Percentiles rank a stretch among this genome's conserved stretches.
Conservation (phyloP, 2,329 filamentous ascomycete species). For the Beauveria bassiana region DNA sequence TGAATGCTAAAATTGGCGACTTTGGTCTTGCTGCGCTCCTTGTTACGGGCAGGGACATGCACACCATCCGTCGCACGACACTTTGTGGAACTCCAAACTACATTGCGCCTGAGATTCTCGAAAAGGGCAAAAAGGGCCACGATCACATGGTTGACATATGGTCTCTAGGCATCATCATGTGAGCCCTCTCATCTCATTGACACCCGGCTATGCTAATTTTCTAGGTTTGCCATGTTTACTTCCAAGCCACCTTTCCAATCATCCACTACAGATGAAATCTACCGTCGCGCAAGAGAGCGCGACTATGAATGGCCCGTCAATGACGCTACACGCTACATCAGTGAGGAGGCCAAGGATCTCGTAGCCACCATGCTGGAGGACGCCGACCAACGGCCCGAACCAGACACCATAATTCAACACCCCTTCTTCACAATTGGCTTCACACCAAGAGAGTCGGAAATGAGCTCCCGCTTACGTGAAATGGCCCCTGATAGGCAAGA, state of each 20-base stretch:
- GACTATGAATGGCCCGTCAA: slow-evolving; percentile 76
- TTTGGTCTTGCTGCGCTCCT: slow-evolving; percentile 91
- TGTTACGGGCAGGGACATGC: slow-evolving; percentile 84
- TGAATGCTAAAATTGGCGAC: slow-evolving; percentile 98
- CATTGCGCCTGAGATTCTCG: slow-evolving; percentile 91
- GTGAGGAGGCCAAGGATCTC: slow-evolving; percentile 66
- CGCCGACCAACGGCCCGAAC: slow-evolving; percentile 65
- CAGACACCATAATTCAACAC: slow-evolving; percentile 72
- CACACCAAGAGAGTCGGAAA: slow-evolving; percentile 56
- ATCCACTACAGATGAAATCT: slow-evolving; percentile 78
- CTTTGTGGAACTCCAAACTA: slow-evolving; percentile 98
- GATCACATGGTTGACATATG: slow-evolving; percentile 98
- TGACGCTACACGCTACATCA: slow-evolving; percentile 61
- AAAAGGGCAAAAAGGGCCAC: slow-evolving; percentile 89
- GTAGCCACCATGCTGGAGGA: slow-evolving; percentile 70
- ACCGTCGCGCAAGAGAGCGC: slow-evolving; percentile 59
- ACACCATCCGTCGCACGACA: slow-evolving; percentile 76
- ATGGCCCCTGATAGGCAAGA: slow-evolving; percentile 47
- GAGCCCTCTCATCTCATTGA: slow-evolving; percentile 25
- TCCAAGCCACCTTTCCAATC: slow-evolving; percentile 97
- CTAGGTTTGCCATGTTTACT: slow-evolving; percentile 87
- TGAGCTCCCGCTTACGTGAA: slow-evolving; percentile 50
- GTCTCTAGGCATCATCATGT: slow-evolving; percentile 97
- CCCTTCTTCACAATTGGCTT: slow-evolving; percentile 71
- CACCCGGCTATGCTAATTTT: not conserved